These are phyloP conservation scores for Plasmodium vivax DNA, from an alignment of 169 alveolate genomes.

Conservation along the genomic window DNA sequence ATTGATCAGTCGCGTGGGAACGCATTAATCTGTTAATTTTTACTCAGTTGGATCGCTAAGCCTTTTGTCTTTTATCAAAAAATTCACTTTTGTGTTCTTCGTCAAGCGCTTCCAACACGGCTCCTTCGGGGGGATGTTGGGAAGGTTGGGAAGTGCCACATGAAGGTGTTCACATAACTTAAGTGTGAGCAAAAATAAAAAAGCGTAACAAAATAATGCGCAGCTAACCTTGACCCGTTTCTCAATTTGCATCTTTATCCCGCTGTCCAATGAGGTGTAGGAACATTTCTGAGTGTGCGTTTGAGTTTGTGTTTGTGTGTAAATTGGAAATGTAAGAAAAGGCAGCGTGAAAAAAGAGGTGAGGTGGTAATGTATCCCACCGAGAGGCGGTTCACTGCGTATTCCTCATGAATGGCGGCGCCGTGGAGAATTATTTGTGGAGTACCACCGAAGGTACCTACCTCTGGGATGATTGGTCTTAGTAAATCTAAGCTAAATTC, in stretches of 20 bases:
- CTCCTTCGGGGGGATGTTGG: conserved; percentile 15
- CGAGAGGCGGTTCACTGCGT: not conserved
- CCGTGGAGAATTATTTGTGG: not conserved
- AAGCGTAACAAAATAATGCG: not conserved
- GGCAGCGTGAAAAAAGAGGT: not conserved
- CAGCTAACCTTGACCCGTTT: conserved; percentile 43
- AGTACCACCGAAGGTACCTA: not conserved
- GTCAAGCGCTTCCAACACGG: conserved; percentile 74
- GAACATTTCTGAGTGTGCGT: conserved; percentile 9
- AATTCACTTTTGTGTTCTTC: conserved; percentile 21
- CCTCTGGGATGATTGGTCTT: conserved; percentile 71
- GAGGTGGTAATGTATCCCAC: not conserved
- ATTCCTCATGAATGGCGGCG: not conserved
- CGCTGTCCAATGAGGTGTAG: not conserved
- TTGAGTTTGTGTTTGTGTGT: not conserved
- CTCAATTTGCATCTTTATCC: conserved; percentile 43
- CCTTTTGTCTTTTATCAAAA: conserved; percentile 42
- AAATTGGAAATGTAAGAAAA: not conserved
- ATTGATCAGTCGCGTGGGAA: not conserved
- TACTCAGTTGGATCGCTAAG: conserved; percentile 66
- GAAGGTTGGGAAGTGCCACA: not conserved
- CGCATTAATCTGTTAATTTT: not conserved
- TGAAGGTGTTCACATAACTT: not conserved
- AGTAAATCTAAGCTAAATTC: conserved; percentile 34
- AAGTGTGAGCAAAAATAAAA: not conserved